These are phyloP conservation scores for Acer negundo DNA, from an alignment of 345 rosid species.

Conservation along the genomic window DNA sequence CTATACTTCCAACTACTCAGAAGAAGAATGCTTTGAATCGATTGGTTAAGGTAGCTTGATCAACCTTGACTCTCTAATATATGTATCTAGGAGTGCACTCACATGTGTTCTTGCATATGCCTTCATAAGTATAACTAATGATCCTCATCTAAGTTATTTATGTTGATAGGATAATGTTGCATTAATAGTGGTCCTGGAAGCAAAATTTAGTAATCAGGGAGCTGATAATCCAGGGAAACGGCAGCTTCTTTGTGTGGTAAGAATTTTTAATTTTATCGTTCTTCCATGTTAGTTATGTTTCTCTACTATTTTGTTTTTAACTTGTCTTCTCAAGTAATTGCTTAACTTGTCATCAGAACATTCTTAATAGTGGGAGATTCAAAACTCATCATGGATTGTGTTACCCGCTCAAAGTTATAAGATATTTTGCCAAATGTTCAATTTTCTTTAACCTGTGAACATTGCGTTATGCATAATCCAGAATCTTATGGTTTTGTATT, in stretches of 20 bases:
- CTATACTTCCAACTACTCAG: slow-evolving; percentile 74
- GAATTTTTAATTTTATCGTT: slow-evolving; percentile 21
- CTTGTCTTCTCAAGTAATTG: not conserved
- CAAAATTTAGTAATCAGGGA: slow-evolving; percentile 87
- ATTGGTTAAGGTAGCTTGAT: slow-evolving; percentile 70
- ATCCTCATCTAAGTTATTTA: slow-evolving; percentile 24
- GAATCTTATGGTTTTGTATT: not conserved
- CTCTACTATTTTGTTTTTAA: not conserved
- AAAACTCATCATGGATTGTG: not conserved
- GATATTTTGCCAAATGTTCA: not conserved
- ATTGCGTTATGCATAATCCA: not conserved
- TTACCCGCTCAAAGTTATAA: not conserved
- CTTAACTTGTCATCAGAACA: not conserved
- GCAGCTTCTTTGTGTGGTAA: slow-evolving; percentile 94
- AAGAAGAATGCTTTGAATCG: slow-evolving; percentile 86
- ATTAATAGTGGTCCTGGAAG: slow-evolving; percentile 85
- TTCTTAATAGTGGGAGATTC: not conserved
- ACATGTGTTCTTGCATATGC: slow-evolving; percentile 1
- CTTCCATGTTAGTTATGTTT: not conserved
- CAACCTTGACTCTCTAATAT: slow-evolving; percentile 1
- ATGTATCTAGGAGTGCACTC: slow-evolving; percentile 8
- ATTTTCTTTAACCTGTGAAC: not conserved
- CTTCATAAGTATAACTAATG: not conserved
- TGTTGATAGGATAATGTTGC: slow-evolving; percentile 84
- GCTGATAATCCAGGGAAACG: slow-evolving; percentile 83